These are phyloP conservation scores for Ruellia speciosa DNA, from an alignment of 305 asterid genomes.

Conservation along the genomic window DNA sequence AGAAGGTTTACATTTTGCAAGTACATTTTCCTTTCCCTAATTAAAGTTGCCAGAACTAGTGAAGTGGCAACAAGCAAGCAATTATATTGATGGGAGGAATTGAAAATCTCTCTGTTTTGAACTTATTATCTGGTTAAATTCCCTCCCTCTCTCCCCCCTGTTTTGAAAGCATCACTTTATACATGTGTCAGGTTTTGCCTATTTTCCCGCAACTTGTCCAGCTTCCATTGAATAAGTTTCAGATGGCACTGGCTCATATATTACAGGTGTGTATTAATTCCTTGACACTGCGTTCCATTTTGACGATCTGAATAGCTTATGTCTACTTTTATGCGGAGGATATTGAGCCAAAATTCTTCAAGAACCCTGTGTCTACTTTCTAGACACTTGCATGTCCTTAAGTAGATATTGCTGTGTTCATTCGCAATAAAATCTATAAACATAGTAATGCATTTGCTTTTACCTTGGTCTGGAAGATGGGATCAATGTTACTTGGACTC, in stretches of 20 bases:
- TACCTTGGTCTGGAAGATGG: not conserved
- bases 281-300: not conserved
- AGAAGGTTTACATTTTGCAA: no score
- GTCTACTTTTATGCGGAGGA: not conserved
- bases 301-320: not conserved
- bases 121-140: no score
- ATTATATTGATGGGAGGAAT: no score
- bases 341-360: not conserved
- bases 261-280: constrained; percentile 51
- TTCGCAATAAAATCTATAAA: not conserved
- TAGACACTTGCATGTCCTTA: not conserved
- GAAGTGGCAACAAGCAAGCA: no score
- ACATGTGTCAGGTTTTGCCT: constrained; percentile 64
- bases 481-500: not conserved
- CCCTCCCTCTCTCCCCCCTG: no score
- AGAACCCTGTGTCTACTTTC: not conserved
- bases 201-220: constrained; percentile 84
- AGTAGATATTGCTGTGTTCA: not conserved
- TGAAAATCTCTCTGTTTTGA: no score
- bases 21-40: no score
- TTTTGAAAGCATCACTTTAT: constrained; percentile 13
- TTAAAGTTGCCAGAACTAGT: no score
- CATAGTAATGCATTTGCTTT: not conserved
- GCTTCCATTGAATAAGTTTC: constrained; percentile 89
- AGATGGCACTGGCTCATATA: constrained; percentile 90